A percentile compares a stretch with the other conserved stretches of the same genome.
phyloP scores from a whole-genome alignment of 2,329 filamentous ascomycete species.

The Cytospora piceicola region DNA sequence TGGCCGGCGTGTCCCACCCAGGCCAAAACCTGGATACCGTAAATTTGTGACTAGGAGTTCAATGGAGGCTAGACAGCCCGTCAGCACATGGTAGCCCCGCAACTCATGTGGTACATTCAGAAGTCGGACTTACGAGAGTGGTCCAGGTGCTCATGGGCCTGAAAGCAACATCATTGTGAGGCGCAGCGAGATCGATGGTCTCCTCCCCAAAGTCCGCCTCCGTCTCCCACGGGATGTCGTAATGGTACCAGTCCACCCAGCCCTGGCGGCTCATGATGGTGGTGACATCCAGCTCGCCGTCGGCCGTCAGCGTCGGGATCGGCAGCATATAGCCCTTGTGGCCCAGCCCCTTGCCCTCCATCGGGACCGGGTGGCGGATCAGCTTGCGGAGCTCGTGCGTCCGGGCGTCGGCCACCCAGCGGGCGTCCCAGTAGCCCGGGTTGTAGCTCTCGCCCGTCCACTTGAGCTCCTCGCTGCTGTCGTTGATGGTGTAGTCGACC shows the following conservation, averaged over 20 bases:
- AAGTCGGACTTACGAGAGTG: neutral
- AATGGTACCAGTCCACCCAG: neutral
- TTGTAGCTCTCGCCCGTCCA: slow-evolving; percentile 3
- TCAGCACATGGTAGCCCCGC: neutral
- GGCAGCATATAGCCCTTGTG: neutral
- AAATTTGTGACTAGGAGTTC: neutral
- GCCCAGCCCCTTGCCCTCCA: neutral
- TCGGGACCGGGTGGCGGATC: neutral
- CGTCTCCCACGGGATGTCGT: slow-evolving; percentile 2
- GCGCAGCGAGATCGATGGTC: neutral
- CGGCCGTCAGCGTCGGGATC: neutral
- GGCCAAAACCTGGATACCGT: neutral
- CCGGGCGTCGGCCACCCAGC: slow-evolving; percentile 5
- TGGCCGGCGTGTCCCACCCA: neutral
- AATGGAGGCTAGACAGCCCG: neutral
- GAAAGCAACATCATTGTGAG: neutral
- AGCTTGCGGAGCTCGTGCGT: neutral
- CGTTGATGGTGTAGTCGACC: slow-evolving; percentile 1
- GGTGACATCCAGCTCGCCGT: neutral
- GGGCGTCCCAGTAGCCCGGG: slow-evolving; percentile 2
- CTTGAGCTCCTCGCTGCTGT: slow-evolving; percentile 1
- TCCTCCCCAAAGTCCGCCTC: neutral
- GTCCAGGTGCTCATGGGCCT: neutral
- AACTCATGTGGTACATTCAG: no score
- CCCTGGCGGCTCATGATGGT: neutral